Evolutionary conservation across 805 yeast species (phyloP).

Genomic region (Barnettozyma pratensis): DNA sequence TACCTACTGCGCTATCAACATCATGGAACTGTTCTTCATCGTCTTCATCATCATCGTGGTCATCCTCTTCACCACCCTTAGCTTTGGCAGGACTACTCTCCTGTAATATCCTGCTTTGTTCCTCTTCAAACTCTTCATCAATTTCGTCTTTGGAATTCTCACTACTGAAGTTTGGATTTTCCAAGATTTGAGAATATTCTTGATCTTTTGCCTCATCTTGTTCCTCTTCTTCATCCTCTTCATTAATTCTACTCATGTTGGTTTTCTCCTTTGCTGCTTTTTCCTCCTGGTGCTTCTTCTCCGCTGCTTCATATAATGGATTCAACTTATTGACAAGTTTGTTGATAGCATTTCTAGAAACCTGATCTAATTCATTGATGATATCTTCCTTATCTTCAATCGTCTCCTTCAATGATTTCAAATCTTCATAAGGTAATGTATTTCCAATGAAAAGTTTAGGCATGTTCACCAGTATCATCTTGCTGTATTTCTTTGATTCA

Average conservation of each 20-base stretch:
- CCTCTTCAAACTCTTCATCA: constrained; percentile 22
- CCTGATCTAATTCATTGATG: constrained; percentile 26
- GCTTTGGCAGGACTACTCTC: neutral
- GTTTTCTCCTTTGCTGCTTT: neutral
- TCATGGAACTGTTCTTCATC: neutral
- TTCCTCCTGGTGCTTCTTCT: constrained; percentile 5
- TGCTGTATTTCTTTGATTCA: constrained; percentile 48
- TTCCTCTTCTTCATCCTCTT: neutral
- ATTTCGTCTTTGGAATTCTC: constrained; percentile 11
- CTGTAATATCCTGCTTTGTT: constrained; percentile 10
- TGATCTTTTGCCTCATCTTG: constrained; percentile 17
- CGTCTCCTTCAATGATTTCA: constrained; percentile 24
- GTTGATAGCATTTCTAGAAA: constrained; percentile 30
- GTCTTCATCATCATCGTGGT: constrained; percentile 2
- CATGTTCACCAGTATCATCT: constrained; percentile 46
- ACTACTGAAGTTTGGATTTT: constrained; percentile 19
- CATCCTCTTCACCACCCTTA: constrained; percentile 1
- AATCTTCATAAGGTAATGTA: constrained; percentile 20
- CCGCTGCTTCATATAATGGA: constrained; percentile 17
- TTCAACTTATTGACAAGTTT: constrained; percentile 25
- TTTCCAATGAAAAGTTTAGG: constrained; percentile 42
- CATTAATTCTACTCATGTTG: neutral
- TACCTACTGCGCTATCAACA: neutral
- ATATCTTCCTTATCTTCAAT: constrained; percentile 28
- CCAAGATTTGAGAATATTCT: constrained; percentile 24